Conservation (phyloP, 2,329 filamentous ascomycete species). For the Aspergillus pseudotamarii region DNA sequence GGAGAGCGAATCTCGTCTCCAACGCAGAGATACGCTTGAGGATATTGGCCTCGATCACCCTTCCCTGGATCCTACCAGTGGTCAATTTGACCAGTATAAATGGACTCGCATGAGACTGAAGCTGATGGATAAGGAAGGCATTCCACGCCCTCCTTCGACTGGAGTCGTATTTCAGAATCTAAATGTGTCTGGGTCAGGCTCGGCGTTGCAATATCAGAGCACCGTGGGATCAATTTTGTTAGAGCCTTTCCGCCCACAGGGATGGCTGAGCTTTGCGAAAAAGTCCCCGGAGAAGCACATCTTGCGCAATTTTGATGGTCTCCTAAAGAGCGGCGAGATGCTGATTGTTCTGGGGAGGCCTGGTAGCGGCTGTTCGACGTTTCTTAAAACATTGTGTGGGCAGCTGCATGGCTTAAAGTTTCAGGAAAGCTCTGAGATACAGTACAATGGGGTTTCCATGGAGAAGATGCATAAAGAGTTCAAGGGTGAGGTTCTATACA, state of each 20-base stretch:
- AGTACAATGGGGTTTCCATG: constrained; percentile 70
- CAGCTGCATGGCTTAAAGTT: constrained; percentile 79
- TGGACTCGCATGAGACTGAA: constrained; percentile 55
- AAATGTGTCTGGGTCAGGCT: constrained; percentile 67
- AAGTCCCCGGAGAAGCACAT: constrained; percentile 58
- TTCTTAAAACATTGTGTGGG: constrained; percentile 80
- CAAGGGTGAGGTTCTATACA: constrained; percentile 44
- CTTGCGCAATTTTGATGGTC: constrained; percentile 56
- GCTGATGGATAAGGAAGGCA: constrained; percentile 58
- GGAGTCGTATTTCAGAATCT: constrained; percentile 68
- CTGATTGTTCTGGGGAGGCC: constrained; percentile 45
- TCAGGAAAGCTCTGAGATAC: constrained; percentile 70
- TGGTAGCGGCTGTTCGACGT: constrained; percentile 68
- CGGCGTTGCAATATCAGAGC: constrained; percentile 68
- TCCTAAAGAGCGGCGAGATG: constrained; percentile 54
- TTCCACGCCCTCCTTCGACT: constrained; percentile 54
- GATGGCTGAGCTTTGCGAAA: constrained; percentile 52
- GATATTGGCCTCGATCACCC: constrained; percentile 50
- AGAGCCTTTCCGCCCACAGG: constrained; percentile 60
- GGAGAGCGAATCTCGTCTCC: constrained; percentile 20
- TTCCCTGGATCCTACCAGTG: constrained; percentile 54
- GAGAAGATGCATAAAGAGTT: constrained; percentile 71
- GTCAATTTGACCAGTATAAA: constrained; percentile 58
- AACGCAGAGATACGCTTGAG: constrained; percentile 37
- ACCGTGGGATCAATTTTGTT: constrained; percentile 64